Evolutionary conservation across 2,329 filamentous ascomycete genomes (phyloP), one percentile per base, ranked within the genome.

Genomic region (Neonectria ditissima): DNA sequence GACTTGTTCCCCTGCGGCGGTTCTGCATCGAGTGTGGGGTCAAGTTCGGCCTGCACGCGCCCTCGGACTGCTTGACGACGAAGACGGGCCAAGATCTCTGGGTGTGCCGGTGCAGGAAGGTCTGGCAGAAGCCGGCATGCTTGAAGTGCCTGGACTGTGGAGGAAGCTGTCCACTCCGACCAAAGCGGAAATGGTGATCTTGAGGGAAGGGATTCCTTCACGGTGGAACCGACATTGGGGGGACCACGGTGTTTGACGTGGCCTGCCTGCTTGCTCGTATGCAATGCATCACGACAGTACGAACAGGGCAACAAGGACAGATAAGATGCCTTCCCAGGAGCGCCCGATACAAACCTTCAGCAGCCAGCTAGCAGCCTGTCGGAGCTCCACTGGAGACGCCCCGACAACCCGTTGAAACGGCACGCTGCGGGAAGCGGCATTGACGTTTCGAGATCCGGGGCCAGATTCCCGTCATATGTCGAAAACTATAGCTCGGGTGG

Each of bases 21-120:
- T 82, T 80, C 65, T 82, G 80, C 65, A 78, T 82, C 54, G 78
- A 77, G 20, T 82, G 80, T 48, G 80, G 80, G n/a, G 75, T 82
- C 48, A 69, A 71, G 24, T 66, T 74, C 22, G 79, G 79, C 2
- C 68, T 82, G 8, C 78, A 82, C 55, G 74, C 69, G 3, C 76
- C 79, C 2, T 77, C 75, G 34, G 79, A 80, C 66, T 76, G 75
- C 39, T 65, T 82, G 20, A 76, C 74, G 10, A 81, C 80, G 9
- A 77, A 77, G 63, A 76, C 76, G 2, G 75, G 77, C 1, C 75
- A 77, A 50, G 76, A 78, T 54, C 74, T 81, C 16, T 82, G 79
- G 79, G 74, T 82, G 9, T 82, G 80, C 67, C 72, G 67, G 14
- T 82, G 80, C 62, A 74, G 74, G 20, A 69, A 67, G 47, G 74